These are phyloP conservation scores for sweet orange (Citrus sinensis) DNA, from an alignment of 345 rosid species.

Conservation along the genomic window DNA sequence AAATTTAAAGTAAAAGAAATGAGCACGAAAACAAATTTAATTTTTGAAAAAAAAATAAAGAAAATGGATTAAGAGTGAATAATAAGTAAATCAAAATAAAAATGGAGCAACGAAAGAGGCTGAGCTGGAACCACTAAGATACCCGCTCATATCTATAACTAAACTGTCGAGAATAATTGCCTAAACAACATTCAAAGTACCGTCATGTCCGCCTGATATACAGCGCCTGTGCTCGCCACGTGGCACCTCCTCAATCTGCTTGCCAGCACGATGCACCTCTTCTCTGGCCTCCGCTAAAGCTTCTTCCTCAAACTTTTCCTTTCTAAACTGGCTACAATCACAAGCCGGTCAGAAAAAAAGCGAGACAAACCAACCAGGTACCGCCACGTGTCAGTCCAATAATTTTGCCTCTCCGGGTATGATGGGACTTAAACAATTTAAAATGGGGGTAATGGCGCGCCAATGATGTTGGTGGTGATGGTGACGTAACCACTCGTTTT, in stretches of 20 bases:
- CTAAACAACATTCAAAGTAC: constrained; percentile 21
- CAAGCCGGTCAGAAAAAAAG: neutral
- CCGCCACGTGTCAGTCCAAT: neutral
- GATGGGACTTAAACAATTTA: no score
- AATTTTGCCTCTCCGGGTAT: no score
- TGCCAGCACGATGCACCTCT: neutral
- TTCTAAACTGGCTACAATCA: neutral
- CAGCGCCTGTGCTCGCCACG: constrained; percentile 20
- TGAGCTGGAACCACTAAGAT: constrained; percentile 22
- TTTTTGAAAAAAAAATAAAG: no score
- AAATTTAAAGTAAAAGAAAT: no score
- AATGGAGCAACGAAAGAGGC: neutral
- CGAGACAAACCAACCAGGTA: neutral
- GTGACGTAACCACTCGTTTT: neutral
- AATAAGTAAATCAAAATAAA: neutral
- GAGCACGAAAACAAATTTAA: no score
- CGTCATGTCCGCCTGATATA: constrained; percentile 27
- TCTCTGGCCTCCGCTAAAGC: no score
- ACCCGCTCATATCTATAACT: neutral
- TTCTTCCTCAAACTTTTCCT: neutral
- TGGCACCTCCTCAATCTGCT: neutral
- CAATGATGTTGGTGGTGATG: neutral
- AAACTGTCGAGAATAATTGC: constrained; percentile 18
- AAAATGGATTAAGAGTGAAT: neutral
- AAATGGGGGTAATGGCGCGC: no score